Conservation (phyloP, 495 filamentous ascomycete species). For the Sabuloglossum arenarium region DNA sequence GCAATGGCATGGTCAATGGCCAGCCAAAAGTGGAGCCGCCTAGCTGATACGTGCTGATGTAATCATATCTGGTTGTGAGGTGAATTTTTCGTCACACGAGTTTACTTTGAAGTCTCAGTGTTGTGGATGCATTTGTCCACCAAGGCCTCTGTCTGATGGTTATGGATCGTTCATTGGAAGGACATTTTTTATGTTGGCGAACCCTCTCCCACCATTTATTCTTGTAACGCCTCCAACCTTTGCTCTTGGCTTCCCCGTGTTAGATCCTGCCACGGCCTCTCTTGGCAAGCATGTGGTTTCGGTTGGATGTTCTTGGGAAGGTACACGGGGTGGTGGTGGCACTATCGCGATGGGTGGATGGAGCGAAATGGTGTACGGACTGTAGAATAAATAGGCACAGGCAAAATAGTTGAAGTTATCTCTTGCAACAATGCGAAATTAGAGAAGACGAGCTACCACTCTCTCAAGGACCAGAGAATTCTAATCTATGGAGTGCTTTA, state of each 20-base stretch:
- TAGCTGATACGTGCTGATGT: neutral
- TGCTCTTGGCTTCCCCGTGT: neutral
- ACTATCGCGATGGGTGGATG: neutral
- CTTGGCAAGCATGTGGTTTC: neutral
- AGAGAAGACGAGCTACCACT: no score
- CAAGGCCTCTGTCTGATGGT: neutral
- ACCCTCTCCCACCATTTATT: neutral
- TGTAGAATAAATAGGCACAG: neutral
- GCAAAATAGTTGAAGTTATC: neutral
- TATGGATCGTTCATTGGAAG: neutral
- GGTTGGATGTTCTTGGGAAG: neutral
- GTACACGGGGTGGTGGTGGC: neutral
- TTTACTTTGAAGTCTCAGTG: neutral
- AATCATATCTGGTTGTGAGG: neutral
- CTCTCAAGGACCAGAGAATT: no score
- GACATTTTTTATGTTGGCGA: neutral
- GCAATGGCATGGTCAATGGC: conserved; percentile 3
- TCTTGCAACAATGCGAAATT: no score
- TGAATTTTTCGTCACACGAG: neutral
- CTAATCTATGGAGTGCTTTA: no score
- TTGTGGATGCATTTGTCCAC: neutral
- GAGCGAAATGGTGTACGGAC: neutral
- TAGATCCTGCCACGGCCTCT: neutral
- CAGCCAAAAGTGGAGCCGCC: conserved; percentile 1
- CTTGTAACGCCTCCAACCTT: neutral